phyloP scores from a whole-genome alignment of 768 basidiomycete genomes.

The Boletus sp. region DNA sequence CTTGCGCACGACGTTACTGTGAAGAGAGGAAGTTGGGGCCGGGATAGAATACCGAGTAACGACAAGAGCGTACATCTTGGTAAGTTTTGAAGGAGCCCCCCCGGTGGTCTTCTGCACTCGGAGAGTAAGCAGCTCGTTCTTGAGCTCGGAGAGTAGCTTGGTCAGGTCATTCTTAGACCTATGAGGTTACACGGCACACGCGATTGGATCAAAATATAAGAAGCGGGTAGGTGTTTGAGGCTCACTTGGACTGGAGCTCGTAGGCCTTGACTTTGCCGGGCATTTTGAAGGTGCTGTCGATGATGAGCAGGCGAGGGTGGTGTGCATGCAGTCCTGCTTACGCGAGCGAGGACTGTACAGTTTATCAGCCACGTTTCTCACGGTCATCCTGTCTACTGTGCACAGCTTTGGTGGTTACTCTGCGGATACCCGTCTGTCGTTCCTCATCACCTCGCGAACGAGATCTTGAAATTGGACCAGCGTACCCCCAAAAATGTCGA shows the following conservation, averaged over 20 bases:
- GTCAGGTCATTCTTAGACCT: conserved; percentile 97
- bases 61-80: conserved; percentile 78
- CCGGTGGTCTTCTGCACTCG: conserved; percentile 98
- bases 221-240: neutral
- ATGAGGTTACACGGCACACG: conserved; percentile 3
- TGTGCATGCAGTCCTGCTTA: conserved; percentile 27
- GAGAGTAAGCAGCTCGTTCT: conserved; percentile 88
- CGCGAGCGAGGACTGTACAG: conserved; percentile 36
- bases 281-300: conserved; percentile 50
- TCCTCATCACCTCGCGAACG: conserved; percentile 26
- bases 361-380: conserved; percentile 43
- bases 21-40: neutral
- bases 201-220: conserved; percentile 7
- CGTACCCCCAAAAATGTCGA: conserved; percentile 71
- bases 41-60: neutral
- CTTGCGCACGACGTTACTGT: conserved; percentile 95
- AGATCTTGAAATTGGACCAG: conserved; percentile 60
- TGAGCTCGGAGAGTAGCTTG: conserved; percentile 91
- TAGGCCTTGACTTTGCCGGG: conserved; percentile 93
- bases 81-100: conserved; percentile 92
- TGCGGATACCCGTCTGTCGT: neutral
- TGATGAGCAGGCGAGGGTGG: conserved; percentile 31
- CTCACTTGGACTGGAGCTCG: conserved; percentile 94
- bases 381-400: conserved; percentile 9
- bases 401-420: neutral